Conservation (phyloP, 1,284 basidiomycete species). For the Ustilago esculenta region DNA sequence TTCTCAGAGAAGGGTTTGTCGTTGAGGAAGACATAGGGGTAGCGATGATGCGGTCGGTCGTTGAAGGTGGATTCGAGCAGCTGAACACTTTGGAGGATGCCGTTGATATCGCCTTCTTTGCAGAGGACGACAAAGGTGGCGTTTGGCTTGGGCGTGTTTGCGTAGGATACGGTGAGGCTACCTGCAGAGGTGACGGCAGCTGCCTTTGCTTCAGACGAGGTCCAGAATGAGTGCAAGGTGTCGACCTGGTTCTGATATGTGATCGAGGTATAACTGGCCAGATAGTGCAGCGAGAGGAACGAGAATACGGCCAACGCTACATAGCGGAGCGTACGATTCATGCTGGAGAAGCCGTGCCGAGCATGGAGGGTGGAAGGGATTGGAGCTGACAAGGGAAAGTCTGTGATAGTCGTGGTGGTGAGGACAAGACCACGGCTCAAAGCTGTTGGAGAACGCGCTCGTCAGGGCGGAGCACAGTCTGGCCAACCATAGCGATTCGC, state of each 20-base stretch:
- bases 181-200: not conserved
- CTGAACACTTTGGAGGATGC: slow-evolving; percentile 54
- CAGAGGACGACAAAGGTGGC: slow-evolving; percentile 66
- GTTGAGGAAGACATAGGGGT: slow-evolving; percentile 69
- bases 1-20: slow-evolving; percentile 66
- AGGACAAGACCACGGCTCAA: not conserved
- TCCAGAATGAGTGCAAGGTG: slow-evolving; percentile 13
- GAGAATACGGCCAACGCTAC: slow-evolving; percentile 25
- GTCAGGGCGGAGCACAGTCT: too few relatives aligned
- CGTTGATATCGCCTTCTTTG: slow-evolving; percentile 63
- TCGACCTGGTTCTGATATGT: slow-evolving; percentile 29
- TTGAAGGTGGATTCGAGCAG: slow-evolving; percentile 63
- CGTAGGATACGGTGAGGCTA: slow-evolving; percentile 9
- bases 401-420: slow-evolving; percentile 1
- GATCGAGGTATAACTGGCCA: slow-evolving; percentile 23
- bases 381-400: too few relatives aligned
- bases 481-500: too few relatives aligned
- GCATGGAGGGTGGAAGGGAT: too few relatives aligned
- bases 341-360: not conserved
- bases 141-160: slow-evolving; percentile 57
- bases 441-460: too few relatives aligned
- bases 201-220: not conserved
- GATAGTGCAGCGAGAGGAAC: slow-evolving; percentile 33
- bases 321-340: slow-evolving; percentile 28
- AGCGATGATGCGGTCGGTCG: slow-evolving; percentile 48